Percentiles rank a stretch among this genome's conserved stretches.
phyloP scores from a whole-genome alignment of 805 yeast genomes.

The Clavispora asparagi region DNA sequence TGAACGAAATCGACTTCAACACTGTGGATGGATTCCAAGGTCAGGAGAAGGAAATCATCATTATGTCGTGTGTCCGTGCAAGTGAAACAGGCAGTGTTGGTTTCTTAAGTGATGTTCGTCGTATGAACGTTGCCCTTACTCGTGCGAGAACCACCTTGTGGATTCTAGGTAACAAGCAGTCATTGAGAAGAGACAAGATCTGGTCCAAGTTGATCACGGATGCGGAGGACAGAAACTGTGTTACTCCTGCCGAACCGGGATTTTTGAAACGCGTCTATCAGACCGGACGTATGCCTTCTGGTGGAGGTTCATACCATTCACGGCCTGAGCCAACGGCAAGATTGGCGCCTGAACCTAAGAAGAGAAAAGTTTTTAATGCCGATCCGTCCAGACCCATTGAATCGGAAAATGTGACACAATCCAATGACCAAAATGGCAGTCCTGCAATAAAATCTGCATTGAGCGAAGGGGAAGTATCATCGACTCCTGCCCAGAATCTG shows the following conservation, averaged over 20 bases:
- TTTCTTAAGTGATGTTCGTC: slow-evolving; percentile 81
- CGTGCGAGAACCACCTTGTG: slow-evolving; percentile 90
- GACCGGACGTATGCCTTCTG: not conserved
- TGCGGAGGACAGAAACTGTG: slow-evolving; percentile 47
- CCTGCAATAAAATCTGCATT: too few species aligned
- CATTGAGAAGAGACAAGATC: slow-evolving; percentile 58
- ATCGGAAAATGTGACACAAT: too few species aligned
- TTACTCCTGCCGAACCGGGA: slow-evolving; percentile 31
- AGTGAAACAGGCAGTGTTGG: slow-evolving; percentile 67
- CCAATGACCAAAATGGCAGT: too few species aligned
- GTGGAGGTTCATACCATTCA: not conserved
- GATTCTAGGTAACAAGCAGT: slow-evolving; percentile 78
- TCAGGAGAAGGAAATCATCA: slow-evolving; percentile 91
- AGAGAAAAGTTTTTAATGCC: not conserved
- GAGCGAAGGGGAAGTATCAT: too few species aligned
- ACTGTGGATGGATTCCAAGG: slow-evolving; percentile 98
- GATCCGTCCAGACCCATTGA: too few species aligned
- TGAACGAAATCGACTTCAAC: slow-evolving; percentile 74
- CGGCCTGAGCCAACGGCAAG: not conserved
- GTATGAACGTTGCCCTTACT: slow-evolving; percentile 96
- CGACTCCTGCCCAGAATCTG: too few species aligned
- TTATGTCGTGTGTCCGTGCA: slow-evolving; percentile 95
- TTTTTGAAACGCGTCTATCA: slow-evolving; percentile 18
- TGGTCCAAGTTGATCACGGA: slow-evolving; percentile 71
- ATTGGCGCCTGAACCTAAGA: not conserved